phyloP scores from a whole-genome alignment of 768 basidiomycete genomes.

The Steccherinum ochraceum region DNA sequence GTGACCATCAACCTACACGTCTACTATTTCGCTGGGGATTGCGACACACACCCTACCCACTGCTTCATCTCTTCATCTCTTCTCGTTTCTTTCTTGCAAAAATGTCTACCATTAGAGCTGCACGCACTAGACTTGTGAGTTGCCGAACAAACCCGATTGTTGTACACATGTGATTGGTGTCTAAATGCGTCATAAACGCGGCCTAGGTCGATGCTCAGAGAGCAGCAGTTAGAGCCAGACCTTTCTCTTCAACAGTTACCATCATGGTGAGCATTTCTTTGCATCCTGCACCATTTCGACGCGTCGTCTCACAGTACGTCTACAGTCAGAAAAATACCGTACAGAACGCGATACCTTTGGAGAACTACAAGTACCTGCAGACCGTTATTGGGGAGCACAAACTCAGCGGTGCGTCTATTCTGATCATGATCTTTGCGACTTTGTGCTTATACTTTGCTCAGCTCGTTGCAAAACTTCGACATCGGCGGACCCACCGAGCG shows the following conservation, averaged over 20 bases:
- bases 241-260: slow-evolving; percentile 26
- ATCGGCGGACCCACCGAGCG: slow-evolving; percentile 94
- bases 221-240: slow-evolving; percentile 8
- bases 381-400: slow-evolving; percentile 97
- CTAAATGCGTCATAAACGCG: slow-evolving; percentile 8
- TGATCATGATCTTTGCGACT: not conserved
- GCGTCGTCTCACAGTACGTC: not conserved
- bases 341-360: slow-evolving; percentile 94
- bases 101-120: slow-evolving; percentile 25
- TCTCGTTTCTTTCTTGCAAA: not conserved
- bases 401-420: slow-evolving; percentile 80
- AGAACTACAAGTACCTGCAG: slow-evolving; percentile 80
- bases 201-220: slow-evolving; percentile 11
- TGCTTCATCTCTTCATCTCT: not conserved
- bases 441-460: slow-evolving; percentile 19
- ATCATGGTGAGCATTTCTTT: slow-evolving; percentile 27
- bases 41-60: slow-evolving; percentile 2
- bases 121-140: slow-evolving; percentile 19
- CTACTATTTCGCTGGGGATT: no score
- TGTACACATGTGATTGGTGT: slow-evolving; percentile 7
- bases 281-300: not conserved
- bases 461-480: slow-evolving; percentile 95
- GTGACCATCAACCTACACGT: no score
- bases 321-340: slow-evolving; percentile 42
- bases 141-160: not conserved